phyloP scores from a whole-genome alignment of 176 grass and related monocot species.

The Eremochloa ophiuroides region DNA sequence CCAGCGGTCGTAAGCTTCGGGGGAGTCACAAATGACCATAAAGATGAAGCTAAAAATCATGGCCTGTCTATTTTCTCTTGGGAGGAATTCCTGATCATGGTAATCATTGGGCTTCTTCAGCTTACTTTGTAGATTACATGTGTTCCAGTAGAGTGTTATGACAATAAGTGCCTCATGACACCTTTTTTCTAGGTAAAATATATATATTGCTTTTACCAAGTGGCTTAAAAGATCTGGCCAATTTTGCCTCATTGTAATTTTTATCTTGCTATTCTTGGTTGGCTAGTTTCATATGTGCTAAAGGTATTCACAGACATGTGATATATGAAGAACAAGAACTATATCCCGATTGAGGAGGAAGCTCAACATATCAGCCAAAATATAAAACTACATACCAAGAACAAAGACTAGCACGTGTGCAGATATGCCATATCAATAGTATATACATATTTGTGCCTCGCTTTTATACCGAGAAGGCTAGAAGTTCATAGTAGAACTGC shows the following conservation, averaged over 20 bases:
- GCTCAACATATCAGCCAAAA: neutral
- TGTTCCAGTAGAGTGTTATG: neutral
- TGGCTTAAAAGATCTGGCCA: neutral
- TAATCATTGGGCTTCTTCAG: conserved; percentile 21
- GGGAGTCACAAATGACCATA: conserved; percentile 72
- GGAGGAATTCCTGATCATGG: conserved; percentile 83
- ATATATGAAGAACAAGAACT: neutral
- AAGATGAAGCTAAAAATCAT: conserved; percentile 58
- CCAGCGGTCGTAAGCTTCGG: conserved; percentile 87
- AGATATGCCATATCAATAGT: neutral
- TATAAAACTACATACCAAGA: neutral
- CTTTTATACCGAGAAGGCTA: neutral
- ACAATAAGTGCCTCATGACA: neutral
- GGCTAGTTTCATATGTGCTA: neutral
- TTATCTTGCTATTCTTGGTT: neutral
- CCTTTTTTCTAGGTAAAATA: neutral
- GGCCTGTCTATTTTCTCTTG: conserved; percentile 74
- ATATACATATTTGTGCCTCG: neutral
- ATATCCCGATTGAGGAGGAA: neutral
- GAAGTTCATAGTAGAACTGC: neutral
- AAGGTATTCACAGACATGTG: neutral
- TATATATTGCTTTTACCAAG: neutral
- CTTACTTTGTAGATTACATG: neutral
- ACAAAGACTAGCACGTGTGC: neutral
- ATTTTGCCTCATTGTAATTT: neutral